Evolutionary conservation across 169 alveolate species (phyloP), one percentile per base, ranked within the genome.

Genomic region (Fabrea salina): DNA sequence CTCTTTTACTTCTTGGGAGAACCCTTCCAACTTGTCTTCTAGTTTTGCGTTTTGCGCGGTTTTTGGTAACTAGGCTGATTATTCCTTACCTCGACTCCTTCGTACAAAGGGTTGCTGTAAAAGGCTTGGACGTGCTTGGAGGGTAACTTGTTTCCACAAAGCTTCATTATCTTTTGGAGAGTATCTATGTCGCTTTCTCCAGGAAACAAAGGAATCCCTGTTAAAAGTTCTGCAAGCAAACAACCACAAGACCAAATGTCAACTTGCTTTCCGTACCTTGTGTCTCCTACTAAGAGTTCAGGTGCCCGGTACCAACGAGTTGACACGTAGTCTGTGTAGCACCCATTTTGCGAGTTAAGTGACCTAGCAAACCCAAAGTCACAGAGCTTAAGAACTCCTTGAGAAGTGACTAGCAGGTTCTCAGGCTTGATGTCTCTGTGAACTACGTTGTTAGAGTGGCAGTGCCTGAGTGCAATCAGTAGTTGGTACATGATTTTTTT

Each of bases 231-330:
- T 22, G 89, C 92, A 80, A 91, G 85, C 5, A 93, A 80, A 49
- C 97, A 93, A 0, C 95, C 97, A 25, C 91, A 74, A 5, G 96
- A 91, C 96, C 95, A 93, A 27, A 91, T 82, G 84, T 93, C 97
- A 30, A 91, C 93, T 33, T 87, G 89, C 66, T 85, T 86, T 13
- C 94, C 93, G 81, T 93, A 93, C 19, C 79, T 75, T 27, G 80
- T 79, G 70, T 88, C 89, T 5, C 92, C 87, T 19, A 93, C 70
- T 27, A 93, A 82, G 30, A 93, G 82, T 67, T 93, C 96, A n/a
- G 97, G 97, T 3, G 97, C 93, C 74, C 97, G 57, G 84, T 93
- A 93, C 95, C 97, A 93, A 59, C 97, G 82, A 11, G 97, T 93
- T 0, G 96, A 90, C 0, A 94, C 96, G 79, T 94, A 93, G 67